Evolutionary conservation across 1,139 yeast species (phyloP), one percentile per base, ranked within the genome.

Genomic region (Saccharomyces uvarum): DNA sequence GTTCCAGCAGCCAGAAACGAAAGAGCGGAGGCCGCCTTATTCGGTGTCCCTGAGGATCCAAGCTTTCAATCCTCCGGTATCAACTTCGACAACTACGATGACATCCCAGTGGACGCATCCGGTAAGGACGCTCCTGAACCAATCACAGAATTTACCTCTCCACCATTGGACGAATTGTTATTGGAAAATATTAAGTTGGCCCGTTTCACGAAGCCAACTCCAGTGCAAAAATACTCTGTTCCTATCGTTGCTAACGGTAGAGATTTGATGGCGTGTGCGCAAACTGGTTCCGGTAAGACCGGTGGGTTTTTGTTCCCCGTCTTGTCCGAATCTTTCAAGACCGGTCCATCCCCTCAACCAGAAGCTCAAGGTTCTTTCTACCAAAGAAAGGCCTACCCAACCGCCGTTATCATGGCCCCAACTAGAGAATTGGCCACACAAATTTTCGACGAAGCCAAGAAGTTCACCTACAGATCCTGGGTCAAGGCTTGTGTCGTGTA

Each of bases 261-360:
- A 78, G 99, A 93, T 76, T 84, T 93, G 77, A 93, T 93, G 99
- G 99, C 99, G 49, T 93, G 99, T 84, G 99, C 99, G 61, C 99
- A 93, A 79, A 93, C 99, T 66, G 98, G 95, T 88, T 91, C 98
- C 56, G 99, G 99, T 82, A 93, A 93, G 79, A 93, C 99, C 71
- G 98, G 99, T 80, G 99, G 99, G 63, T 93, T 93, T 81, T 80
- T 93, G 71, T 93, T 93, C 88, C 99, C 99, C 63, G 96, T 95
- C 57, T 81, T 93, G 66, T 87, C 96, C 50, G 93, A 91, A 76
- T 88, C 95, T 59, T 93, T 85, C 76, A 77, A 82, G 73, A 82
- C 79, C 67, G 99, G 99, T 51, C 99, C 99, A 58, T 81, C 89
- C 57, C 79, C 84, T 53, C 56, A 65, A 33, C 84, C 86, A 53